phyloP scores from a whole-genome alignment of 805 yeast genomes.

The Grigorovia yakushimaensis region DNA sequence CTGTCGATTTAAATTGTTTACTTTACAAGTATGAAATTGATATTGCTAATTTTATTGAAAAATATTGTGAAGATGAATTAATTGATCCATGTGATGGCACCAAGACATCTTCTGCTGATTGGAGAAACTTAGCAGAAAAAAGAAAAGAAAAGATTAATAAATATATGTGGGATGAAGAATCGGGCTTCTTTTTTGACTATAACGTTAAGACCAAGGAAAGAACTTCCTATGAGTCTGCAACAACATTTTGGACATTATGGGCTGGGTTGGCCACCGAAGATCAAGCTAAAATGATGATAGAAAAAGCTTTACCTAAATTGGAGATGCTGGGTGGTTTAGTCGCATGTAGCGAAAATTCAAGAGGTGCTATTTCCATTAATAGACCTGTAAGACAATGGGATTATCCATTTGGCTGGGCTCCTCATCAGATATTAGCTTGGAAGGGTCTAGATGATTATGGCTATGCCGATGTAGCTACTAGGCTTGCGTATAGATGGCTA shows the following conservation, averaged over 20 bases:
- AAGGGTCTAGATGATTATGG: slow-evolving; percentile 71
- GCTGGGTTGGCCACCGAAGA: slow-evolving; percentile 54
- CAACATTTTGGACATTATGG: slow-evolving; percentile 91
- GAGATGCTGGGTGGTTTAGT: slow-evolving; percentile 87
- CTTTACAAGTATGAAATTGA: slow-evolving; percentile 85
- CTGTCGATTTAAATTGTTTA: slow-evolving; percentile 79
- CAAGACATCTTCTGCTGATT: slow-evolving; percentile 40
- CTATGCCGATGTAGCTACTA: slow-evolving; percentile 47
- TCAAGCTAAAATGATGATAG: slow-evolving; percentile 59
- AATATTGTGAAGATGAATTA: slow-evolving; percentile 44
- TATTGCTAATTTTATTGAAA: slow-evolving; percentile 55
- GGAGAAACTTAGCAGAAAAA: slow-evolving; percentile 49
- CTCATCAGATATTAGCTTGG: slow-evolving; percentile 95
- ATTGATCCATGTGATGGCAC: slow-evolving; percentile 30
- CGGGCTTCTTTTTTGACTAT: slow-evolving; percentile 77
- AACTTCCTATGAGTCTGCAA: slow-evolving; percentile 71
- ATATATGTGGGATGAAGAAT: slow-evolving; percentile 76
- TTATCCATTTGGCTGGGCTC: slow-evolving; percentile 97
- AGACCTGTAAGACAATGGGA: slow-evolving; percentile 97
- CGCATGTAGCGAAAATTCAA: slow-evolving; percentile 65
- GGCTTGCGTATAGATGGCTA: slow-evolving; percentile 84
- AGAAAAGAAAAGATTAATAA: slow-evolving; percentile 51
- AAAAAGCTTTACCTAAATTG: slow-evolving; percentile 50
- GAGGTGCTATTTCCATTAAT: slow-evolving; percentile 59
- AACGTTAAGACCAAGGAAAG: slow-evolving; percentile 48